phyloP scores from a whole-genome alignment of 441 rosid genomes.

The Arabidopsis hybrid region DNA sequence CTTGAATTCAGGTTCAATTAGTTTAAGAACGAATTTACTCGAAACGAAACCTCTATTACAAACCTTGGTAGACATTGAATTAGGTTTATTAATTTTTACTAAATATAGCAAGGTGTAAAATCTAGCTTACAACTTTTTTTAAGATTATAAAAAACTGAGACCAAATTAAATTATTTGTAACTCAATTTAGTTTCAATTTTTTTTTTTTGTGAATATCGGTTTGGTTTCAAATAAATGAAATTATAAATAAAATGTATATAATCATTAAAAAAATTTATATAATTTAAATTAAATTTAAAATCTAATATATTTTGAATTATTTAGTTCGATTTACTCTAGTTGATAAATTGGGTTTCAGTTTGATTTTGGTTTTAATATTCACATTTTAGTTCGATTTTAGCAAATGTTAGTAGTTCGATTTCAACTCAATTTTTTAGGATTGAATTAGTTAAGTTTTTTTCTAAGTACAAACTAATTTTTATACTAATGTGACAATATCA shows the following conservation, averaged over 20 bases:
- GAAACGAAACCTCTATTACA: background rate
- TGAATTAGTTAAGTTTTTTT: background rate
- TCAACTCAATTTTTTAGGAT: background rate
- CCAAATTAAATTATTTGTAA: constrained; percentile 1
- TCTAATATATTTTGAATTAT: too few relatives aligned
- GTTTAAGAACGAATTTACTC: background rate
- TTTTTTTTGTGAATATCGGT: background rate
- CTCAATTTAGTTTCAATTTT: background rate
- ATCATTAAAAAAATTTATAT: too few relatives aligned
- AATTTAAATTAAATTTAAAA: too few relatives aligned
- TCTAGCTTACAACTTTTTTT: too few relatives aligned
- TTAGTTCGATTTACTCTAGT: too few relatives aligned
- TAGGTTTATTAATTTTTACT: too few relatives aligned
- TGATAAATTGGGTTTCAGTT: background rate
- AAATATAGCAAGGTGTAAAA: background rate
- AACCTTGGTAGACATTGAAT: background rate
- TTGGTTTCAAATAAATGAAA: background rate
- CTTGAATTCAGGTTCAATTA: background rate
- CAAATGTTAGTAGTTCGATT: background rate
- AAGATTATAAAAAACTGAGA: too few relatives aligned
- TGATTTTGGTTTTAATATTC: background rate
- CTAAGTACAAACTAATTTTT: background rate
- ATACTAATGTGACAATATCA: background rate
- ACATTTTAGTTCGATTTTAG: background rate
- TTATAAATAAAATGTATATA: background rate